Conservation (phyloP, 768 basidiomycete species). For the Boletus rex-veris region DNA sequence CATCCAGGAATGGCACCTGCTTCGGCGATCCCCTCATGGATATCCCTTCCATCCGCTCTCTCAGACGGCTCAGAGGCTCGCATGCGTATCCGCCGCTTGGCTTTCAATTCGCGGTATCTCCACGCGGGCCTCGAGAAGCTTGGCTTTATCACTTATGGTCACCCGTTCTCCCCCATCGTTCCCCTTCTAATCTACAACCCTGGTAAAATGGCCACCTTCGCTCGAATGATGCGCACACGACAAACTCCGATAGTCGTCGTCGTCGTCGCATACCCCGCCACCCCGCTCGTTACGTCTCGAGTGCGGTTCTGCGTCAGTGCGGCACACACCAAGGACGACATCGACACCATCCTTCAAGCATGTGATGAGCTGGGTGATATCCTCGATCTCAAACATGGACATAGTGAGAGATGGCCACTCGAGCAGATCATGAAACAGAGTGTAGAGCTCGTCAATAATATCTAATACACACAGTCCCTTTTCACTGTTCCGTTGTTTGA, state of each 20-base stretch:
- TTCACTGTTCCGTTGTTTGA: neutral
- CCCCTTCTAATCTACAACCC: conserved; percentile 90
- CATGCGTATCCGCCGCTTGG: conserved; percentile 78
- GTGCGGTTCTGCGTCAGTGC: conserved; percentile 94
- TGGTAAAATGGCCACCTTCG: conserved; percentile 91
- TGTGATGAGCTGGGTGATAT: conserved; percentile 91
- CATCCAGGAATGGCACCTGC: conserved; percentile 72
- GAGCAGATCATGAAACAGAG: conserved; percentile 71
- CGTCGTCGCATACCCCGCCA: conserved; percentile 88
- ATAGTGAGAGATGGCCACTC: conserved; percentile 69
- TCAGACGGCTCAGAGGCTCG: conserved; percentile 83
- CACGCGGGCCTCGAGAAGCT: conserved; percentile 81
- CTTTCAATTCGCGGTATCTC: conserved; percentile 95
- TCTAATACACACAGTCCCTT: conserved; percentile 11
- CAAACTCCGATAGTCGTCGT: conserved; percentile 83
- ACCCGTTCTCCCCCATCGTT: conserved; percentile 88
- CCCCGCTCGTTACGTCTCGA: conserved; percentile 81
- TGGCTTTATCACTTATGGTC: conserved; percentile 96
- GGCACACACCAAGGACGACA: conserved; percentile 95
- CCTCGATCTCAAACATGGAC: conserved; percentile 84
- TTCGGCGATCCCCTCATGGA: conserved; percentile 69
- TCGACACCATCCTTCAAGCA: conserved; percentile 80
- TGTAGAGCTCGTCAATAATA: conserved; percentile 62
- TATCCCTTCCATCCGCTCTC: conserved; percentile 67
- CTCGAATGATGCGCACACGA: conserved; percentile 77